phyloP scores from a whole-genome alignment of 192 early-diverging fungal genomes.

The Dissophora globulifera region DNA sequence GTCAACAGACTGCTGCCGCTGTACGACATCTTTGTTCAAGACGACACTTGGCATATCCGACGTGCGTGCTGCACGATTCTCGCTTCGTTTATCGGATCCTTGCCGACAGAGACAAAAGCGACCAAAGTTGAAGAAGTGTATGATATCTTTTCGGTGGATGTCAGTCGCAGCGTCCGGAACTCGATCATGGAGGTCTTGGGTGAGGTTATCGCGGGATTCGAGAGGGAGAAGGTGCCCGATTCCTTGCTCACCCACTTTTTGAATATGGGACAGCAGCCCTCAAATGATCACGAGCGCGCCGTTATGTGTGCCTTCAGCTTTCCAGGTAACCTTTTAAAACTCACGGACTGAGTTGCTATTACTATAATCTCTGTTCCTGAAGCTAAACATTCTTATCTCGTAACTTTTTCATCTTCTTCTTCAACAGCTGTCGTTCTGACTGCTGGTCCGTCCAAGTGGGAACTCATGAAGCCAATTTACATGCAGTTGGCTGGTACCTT shows the following conservation, averaged over 20 bases:
- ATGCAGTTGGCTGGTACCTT: constrained; percentile 45
- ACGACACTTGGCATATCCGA: constrained; percentile 70
- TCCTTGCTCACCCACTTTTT: constrained; percentile 62
- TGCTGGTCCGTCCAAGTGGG: constrained; percentile 65
- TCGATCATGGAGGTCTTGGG: constrained; percentile 66
- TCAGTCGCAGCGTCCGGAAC: constrained; percentile 64
- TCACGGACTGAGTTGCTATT: too few relatives aligned
- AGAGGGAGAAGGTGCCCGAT: constrained; percentile 61
- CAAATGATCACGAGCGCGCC: constrained; percentile 63
- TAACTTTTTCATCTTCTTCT: too few relatives aligned
- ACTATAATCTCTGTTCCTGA: too few relatives aligned
- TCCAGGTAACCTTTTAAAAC: constrained; percentile 59
- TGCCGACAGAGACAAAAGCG: constrained; percentile 59
- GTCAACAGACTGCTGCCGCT: constrained; percentile 59
- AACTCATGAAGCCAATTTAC: constrained; percentile 58
- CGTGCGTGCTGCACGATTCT: constrained; percentile 63
- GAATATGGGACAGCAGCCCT: constrained; percentile 56
- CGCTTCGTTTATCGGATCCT: constrained; percentile 55
- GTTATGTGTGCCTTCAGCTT: constrained; percentile 69
- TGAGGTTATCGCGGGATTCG: constrained; percentile 66
- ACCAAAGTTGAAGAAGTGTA: constrained; percentile 59
- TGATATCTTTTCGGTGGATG: constrained; percentile 62
- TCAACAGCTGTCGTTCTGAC: constrained; percentile 64
- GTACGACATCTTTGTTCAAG: constrained; percentile 60
- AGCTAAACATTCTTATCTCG: constrained; percentile 6